phyloP scores from a whole-genome alignment of 495 filamentous ascomycete genomes.

The Xylaria longipes region DNA sequence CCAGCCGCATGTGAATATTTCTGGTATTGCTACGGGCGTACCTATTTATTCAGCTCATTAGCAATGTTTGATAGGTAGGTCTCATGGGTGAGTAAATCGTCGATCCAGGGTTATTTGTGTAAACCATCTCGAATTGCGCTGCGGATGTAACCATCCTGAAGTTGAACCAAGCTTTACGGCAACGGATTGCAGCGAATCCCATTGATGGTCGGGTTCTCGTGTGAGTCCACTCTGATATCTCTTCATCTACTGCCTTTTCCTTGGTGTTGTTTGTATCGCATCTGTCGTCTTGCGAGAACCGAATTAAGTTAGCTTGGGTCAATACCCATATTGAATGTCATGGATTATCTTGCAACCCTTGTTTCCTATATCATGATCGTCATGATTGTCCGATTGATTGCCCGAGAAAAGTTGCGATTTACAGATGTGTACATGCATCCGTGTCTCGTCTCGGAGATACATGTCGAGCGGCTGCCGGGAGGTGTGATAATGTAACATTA shows the following conservation, averaged over 20 bases:
- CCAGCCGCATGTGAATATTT: not conserved
- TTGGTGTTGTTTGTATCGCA: not conserved
- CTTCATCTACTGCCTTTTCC: no score
- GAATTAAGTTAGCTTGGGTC: not conserved
- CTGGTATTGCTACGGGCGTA: not conserved
- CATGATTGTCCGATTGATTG: not conserved
- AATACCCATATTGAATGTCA: not conserved
- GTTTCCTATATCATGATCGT: not conserved
- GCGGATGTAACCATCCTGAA: not conserved
- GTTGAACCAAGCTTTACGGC: not conserved
- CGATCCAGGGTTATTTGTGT: not conserved
- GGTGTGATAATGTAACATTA: conserved; percentile 17
- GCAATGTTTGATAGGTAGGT: not conserved
- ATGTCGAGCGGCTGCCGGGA: not conserved
- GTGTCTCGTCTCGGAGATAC: not conserved
- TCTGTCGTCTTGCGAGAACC: not conserved
- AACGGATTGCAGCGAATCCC: not conserved
- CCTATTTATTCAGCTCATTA: not conserved
- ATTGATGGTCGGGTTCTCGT: not conserved
- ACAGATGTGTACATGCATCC: conserved; percentile 3
- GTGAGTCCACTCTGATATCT: not conserved
- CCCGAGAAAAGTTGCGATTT: not conserved
- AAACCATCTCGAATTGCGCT: not conserved
- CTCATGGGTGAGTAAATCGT: not conserved
- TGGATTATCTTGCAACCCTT: not conserved